Percentiles rank a stretch among this genome's conserved stretches.
phyloP scores from a whole-genome alignment of 495 filamentous ascomycete species.

The Neurospora sp. region DNA sequence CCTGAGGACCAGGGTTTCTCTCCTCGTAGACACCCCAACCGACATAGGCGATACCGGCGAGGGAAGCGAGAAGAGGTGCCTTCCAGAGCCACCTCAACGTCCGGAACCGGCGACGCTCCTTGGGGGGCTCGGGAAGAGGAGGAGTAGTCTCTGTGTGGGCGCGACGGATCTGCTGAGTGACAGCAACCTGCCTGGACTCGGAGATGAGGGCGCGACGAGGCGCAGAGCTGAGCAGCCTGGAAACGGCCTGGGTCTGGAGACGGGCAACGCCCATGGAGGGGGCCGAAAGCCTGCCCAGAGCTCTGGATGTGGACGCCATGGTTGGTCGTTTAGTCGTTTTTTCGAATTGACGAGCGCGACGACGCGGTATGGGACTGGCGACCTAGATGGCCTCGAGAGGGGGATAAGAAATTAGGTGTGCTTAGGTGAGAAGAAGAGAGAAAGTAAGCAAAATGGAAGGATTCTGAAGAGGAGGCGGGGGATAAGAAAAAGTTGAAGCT shows the following conservation, averaged over 20 bases:
- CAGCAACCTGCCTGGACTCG: conserved; percentile 11
- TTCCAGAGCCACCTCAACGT: conserved; percentile 55
- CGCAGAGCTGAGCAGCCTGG: conserved; percentile 17
- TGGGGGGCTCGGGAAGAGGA: conserved; percentile 17
- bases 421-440: background rate
- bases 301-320: conserved; percentile 25
- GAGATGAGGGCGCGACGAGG: conserved; percentile 14
- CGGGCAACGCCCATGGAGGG: conserved; percentile 14
- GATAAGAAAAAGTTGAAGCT: conserved; percentile 1
- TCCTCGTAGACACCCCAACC: conserved; percentile 73
- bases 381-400: background rate
- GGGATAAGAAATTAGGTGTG: background rate
- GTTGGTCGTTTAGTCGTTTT: background rate
- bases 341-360: conserved; percentile 18
- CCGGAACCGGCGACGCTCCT: conserved; percentile 33
- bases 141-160: conserved; percentile 28
- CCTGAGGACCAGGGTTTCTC: conserved; percentile 73
- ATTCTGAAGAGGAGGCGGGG: background rate
- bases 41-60: conserved; percentile 59
- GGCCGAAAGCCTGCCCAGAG: conserved; percentile 22
- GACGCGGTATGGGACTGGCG: background rate
- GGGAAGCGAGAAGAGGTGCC: conserved; percentile 55
- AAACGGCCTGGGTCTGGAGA: conserved; percentile 12
- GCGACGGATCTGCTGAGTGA: conserved; percentile 30
- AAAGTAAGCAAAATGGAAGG: conserved; percentile 1